Conservation (phyloP, 1,139 yeast species). For the Wickerhamiella infanticola region DNA sequence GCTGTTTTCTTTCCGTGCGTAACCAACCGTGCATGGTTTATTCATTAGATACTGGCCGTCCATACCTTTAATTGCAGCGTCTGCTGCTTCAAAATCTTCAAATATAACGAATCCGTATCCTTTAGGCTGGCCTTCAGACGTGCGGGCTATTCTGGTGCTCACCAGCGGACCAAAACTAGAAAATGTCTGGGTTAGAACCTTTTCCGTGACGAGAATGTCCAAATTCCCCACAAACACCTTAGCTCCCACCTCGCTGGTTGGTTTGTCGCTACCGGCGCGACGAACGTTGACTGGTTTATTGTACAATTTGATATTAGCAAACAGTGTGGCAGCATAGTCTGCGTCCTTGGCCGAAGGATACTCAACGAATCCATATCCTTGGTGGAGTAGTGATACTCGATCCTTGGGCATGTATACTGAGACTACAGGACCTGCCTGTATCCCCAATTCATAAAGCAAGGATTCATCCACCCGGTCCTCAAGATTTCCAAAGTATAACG, state of each 20-base stretch:
- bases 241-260: conserved; percentile 48
- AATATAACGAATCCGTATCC: conserved; percentile 52
- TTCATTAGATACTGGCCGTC: conserved; percentile 59
- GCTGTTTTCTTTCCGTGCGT: conserved; percentile 1
- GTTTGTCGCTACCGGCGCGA: conserved; percentile 21
- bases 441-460: conserved; percentile 60
- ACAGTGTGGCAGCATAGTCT: conserved; percentile 47
- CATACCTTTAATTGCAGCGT: conserved; percentile 55
- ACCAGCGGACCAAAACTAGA: conserved; percentile 51
- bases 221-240: conserved; percentile 59
- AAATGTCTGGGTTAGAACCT: conserved; percentile 44
- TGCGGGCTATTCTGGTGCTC: conserved; percentile 40
- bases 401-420: conserved; percentile 68
- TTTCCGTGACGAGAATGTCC: conserved; percentile 52
- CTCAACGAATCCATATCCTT: conserved; percentile 83
- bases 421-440: conserved; percentile 72
- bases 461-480: conserved; percentile 41
- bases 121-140: conserved; percentile 37
- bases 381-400: conserved; percentile 51
- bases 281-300: conserved; percentile 52
- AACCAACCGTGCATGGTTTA: conserved; percentile 34
- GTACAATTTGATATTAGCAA: conserved; percentile 48
- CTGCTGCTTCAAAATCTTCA: conserved; percentile 53
- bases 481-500: conserved; percentile 64
- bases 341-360: conserved; percentile 47